Evolutionary conservation across 257 asterid species (phyloP), one percentile per base, ranked within the genome.

Genomic region (Petunia secreta): DNA sequence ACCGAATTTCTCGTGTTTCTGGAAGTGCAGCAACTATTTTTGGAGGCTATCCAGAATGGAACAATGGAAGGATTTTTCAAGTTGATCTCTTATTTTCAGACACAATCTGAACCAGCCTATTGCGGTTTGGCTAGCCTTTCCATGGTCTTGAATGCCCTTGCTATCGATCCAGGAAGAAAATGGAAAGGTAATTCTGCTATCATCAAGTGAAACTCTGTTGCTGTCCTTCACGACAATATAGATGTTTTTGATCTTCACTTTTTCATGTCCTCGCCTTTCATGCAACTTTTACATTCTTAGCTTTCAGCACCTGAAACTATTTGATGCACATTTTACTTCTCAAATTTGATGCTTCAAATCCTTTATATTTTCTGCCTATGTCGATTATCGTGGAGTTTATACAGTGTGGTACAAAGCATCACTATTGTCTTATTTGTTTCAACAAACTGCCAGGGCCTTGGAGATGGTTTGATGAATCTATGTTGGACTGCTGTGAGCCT

Each of bases 381-480:
- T 78, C 43, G 71, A 64, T 74, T 13, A 5, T 58, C 58, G 41
- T 8, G 77, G 41, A 71, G 25, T 57, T 38, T 34, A 4, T 79
- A 46, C 15, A 69, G 41, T 25, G 16, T 46, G 1, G 58, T 46
- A 46, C 76, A 25, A 69, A 8, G 10, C 55, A 5, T 55, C 2
- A 34, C 34, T 36, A 82, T 71, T 71, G 39, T 80, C 64, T 81
- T 75, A 78, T 71, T 41, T 64, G 83, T 83, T 78, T 79, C 85
- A 68, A 77, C 54, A 78, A 79, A 85, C 50, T 82, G 81, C 55
- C 88, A 96, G 99, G 99, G 79, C 98, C 99, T 79, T 96, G 99
- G 99, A 91, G 99, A 87, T 96, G 99, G 99, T 96, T 96, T 79
- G 99, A 96, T 81, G 99, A 96, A 86, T 92, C 92, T 62, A 96